A percentile compares a stretch with the other conserved stretches of the same genome.
Conservation (phyloP, 2,329 filamentous ascomycete species). For the Colletotrichum falcatum region DNA sequence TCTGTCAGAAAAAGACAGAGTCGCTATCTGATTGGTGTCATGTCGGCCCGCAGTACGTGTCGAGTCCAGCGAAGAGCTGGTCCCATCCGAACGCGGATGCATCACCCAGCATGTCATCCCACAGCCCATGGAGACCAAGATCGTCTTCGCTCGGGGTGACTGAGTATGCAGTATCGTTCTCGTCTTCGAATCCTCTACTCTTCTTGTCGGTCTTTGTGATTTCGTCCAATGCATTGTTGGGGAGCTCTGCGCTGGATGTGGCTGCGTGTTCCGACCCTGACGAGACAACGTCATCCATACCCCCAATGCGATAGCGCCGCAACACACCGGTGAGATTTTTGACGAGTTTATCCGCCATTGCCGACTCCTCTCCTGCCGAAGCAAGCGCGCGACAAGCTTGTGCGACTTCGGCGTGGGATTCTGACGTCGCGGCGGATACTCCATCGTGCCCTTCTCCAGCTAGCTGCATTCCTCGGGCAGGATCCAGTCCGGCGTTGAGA, state of each 20-base stretch:
- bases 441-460: not conserved
- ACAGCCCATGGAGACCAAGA: slow-evolving; percentile 34
- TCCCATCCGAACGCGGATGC: slow-evolving; percentile 43
- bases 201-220: not conserved
- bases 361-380: slow-evolving; percentile 40
- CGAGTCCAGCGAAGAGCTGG: slow-evolving; percentile 44
- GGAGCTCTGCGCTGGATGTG: not conserved
- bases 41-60: slow-evolving; percentile 41
- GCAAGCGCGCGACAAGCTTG: slow-evolving; percentile 43
- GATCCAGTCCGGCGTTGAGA: slow-evolving; percentile 26
- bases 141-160: not conserved
- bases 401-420: slow-evolving; percentile 37
- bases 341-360: slow-evolving; percentile 43
- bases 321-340: slow-evolving; percentile 41
- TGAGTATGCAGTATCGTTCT: not conserved
- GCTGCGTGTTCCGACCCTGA: not conserved
- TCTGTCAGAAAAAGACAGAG: no score
- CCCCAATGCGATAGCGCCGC: slow-evolving; percentile 40
- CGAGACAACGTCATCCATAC: slow-evolving; percentile 7
- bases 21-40: not conserved
- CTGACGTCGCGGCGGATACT: not conserved
- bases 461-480: slow-evolving; percentile 2
- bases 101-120: slow-evolving; percentile 42
- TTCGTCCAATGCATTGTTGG: not conserved
- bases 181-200: not conserved